Evolutionary conservation across 2,329 filamentous ascomycete genomes (phyloP).

Genomic region (Ceratocystis colombiana): DNA sequence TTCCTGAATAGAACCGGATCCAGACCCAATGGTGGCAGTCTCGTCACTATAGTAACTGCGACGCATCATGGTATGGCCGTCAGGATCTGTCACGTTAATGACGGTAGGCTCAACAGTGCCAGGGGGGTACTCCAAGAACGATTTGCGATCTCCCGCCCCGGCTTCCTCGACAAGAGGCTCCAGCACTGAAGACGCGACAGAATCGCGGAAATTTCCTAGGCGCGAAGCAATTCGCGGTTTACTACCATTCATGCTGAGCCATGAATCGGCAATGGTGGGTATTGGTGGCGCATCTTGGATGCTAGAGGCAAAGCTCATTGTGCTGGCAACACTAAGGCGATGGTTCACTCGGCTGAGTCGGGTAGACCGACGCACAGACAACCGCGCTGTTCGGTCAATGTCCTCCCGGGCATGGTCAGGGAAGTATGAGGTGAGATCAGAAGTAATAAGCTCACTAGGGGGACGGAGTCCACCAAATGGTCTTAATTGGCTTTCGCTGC

Average conservation of each 20-base stretch:
- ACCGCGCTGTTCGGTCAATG: constrained; percentile 87
- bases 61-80: constrained; percentile 52
- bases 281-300: constrained; percentile 88
- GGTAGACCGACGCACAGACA: constrained; percentile 83
- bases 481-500: constrained; percentile 42
- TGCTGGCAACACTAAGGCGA: constrained; percentile 87
- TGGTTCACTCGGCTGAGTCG: constrained; percentile 87
- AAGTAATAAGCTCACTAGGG: constrained; percentile 93
- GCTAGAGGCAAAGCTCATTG: constrained; percentile 83
- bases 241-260: constrained; percentile 48
- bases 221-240: constrained; percentile 40
- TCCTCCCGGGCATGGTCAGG: constrained; percentile 88
- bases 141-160: constrained; percentile 86
- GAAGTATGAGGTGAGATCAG: constrained; percentile 93
- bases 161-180: constrained; percentile 89
- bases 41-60: constrained; percentile 77
- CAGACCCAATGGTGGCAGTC: constrained; percentile 36
- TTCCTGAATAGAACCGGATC: constrained; percentile 67
- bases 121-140: constrained; percentile 81
- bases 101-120: constrained; percentile 57
- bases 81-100: constrained; percentile 68
- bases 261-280: constrained; percentile 88
- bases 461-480: constrained; percentile 87
- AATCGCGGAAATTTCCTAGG: constrained; percentile 63
- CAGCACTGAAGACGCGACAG: constrained; percentile 76